A percentile compares a stretch with the other conserved stretches of the same genome.
These are phyloP conservation scores for Ceriops tagal DNA, from an alignment of 345 rosid species.

Conservation along the genomic window DNA sequence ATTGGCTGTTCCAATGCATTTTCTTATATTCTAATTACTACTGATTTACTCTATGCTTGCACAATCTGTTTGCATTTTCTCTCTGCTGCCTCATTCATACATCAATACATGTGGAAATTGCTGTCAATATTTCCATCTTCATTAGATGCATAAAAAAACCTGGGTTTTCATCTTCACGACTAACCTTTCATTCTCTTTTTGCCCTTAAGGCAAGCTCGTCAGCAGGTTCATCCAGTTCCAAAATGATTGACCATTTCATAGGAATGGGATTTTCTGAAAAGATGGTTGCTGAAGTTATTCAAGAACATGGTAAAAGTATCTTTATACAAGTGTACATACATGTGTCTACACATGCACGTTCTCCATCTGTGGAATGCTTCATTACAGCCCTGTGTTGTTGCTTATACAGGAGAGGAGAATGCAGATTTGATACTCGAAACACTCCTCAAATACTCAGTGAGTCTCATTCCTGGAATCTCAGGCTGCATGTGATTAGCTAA, in stretches of 20 bases:
- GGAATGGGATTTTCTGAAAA: constrained; percentile 72
- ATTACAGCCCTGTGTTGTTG: constrained; percentile 10
- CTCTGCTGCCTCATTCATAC: background rate
- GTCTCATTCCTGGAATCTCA: constrained; percentile 18
- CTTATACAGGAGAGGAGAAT: constrained; percentile 48
- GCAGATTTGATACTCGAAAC: constrained; percentile 45
- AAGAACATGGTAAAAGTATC: constrained; percentile 51
- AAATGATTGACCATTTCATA: constrained; percentile 50
- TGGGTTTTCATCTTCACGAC: background rate
- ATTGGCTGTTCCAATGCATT: background rate
- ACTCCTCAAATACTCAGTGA: constrained; percentile 52
- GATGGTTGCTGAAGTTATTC: constrained; percentile 54
- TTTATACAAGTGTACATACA: background rate
- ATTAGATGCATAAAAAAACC: background rate
- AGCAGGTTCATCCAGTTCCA: constrained; percentile 52
- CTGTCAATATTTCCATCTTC: background rate
- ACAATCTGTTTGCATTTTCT: no score
- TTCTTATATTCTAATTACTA: background rate
- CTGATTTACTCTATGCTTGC: no score
- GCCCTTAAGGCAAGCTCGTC: constrained; percentile 45
- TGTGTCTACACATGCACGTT: background rate
- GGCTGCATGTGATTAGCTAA: background rate
- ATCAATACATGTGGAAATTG: background rate
- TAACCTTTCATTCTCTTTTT: constrained; percentile 7
- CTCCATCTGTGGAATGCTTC: background rate